Conservation (phyloP, 164 flowering plant genomes). For the Vitis vinifera region ASM3070453v1 NC_081814.1:7747501-7748000, state of each 20-base stretch:
- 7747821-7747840: conserved; percentile 24
- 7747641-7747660: conserved; percentile 1
- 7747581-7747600: conserved; percentile 32
- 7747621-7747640: conserved; percentile 22
- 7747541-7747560: conserved; percentile 36
- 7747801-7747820: conserved; percentile 11
- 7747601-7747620: conserved; percentile 37
- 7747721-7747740: conserved; percentile 14
- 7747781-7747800: conserved; percentile 15
- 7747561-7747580: conserved; percentile 19
- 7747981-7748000: conserved; percentile 11
- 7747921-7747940: neutral
- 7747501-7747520: conserved; percentile 53
- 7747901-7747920: conserved; percentile 40
- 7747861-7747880: conserved; percentile 46
- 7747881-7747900: conserved; percentile 58
- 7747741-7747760: conserved; percentile 9
- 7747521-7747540: conserved; percentile 17
- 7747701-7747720: neutral
- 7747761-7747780: neutral
- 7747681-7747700: conserved; percentile 8
- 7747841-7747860: conserved; percentile 32
- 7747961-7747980: neutral
- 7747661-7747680: conserved; percentile 6
- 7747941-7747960: neutral